These are phyloP conservation scores for Fusarium sp. DNA, from an alignment of 2,329 filamentous ascomycete species.

Conservation along the genomic window DNA sequence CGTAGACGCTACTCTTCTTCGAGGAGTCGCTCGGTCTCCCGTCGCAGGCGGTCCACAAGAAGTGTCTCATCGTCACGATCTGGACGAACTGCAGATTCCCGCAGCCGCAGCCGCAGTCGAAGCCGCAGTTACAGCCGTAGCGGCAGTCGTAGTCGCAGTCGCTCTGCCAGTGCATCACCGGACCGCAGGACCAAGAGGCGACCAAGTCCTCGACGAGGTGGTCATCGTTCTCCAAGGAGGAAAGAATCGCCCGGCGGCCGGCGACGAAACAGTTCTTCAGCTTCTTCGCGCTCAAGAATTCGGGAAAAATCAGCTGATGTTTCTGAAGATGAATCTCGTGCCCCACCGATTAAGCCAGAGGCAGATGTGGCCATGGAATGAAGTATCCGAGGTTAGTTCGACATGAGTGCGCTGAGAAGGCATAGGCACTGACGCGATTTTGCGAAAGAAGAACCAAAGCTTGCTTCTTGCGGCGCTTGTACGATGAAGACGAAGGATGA, in stretches of 20 bases:
- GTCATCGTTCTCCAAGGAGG: slow-evolving; percentile 27
- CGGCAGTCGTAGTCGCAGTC: slow-evolving; percentile 39
- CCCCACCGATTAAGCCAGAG: slow-evolving; percentile 36
- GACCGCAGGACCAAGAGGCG: slow-evolving; percentile 36
- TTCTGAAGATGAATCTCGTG: slow-evolving; percentile 54
- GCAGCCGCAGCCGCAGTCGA: slow-evolving; percentile 42
- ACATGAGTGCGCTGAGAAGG: background rate
- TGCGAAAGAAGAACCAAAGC: slow-evolving; percentile 3
- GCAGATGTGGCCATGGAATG: slow-evolving; percentile 24
- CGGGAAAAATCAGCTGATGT: slow-evolving; percentile 69
- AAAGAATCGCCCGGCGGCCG: slow-evolving; percentile 46
- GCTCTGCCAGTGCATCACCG: slow-evolving; percentile 32
- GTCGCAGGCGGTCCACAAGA: slow-evolving; percentile 53
- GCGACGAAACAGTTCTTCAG: slow-evolving; percentile 65
- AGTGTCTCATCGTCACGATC: slow-evolving; percentile 58
- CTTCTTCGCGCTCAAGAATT: slow-evolving; percentile 63
- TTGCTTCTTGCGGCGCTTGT: slow-evolving; percentile 11
- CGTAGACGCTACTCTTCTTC: slow-evolving; percentile 64
- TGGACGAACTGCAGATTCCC: slow-evolving; percentile 53
- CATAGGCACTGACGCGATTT: slow-evolving; percentile 20
- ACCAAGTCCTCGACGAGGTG: slow-evolving; percentile 20
- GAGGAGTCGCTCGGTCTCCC: slow-evolving; percentile 60
- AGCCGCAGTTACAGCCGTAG: slow-evolving; percentile 34
- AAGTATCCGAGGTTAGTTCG: slow-evolving; percentile 45
- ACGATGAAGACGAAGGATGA: slow-evolving; percentile 28